Percentiles rank a stretch among this genome's conserved stretches.
These are phyloP conservation scores for Aspergillus sparsus DNA, from an alignment of 495 filamentous ascomycete species.

Conservation along the genomic window DNA sequence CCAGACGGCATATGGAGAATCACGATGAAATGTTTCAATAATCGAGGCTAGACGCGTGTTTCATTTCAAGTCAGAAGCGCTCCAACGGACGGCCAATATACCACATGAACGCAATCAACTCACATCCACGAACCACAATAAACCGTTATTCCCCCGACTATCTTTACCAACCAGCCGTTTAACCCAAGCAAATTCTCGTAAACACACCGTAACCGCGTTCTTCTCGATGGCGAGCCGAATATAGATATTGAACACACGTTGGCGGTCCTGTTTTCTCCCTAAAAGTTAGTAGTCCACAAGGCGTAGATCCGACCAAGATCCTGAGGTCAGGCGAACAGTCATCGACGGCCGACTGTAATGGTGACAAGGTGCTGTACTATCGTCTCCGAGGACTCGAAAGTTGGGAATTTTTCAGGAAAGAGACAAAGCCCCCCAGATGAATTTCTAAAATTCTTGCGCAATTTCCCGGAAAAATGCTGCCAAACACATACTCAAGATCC, in stretches of 20 bases:
- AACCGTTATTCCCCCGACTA: too few relatives aligned
- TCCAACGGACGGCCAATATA: not conserved
- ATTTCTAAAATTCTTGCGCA: constrained; percentile 8
- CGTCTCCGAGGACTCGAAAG: not conserved
- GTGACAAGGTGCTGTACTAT: not conserved
- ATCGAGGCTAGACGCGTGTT: not conserved
- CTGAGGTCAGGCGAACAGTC: not conserved
- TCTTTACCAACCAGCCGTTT: too few relatives aligned
- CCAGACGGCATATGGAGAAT: constrained; percentile 14
- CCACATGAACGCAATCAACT: not conserved
- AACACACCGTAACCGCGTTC: too few relatives aligned
- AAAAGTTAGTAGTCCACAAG: constrained; percentile 11
- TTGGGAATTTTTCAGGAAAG: not conserved
- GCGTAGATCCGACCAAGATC: constrained; percentile 2
- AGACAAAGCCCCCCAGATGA: not conserved
- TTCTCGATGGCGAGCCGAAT: not conserved
- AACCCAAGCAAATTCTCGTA: too few relatives aligned
- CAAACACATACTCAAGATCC: constrained; percentile 12
- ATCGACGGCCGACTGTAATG: not conserved
- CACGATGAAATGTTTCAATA: not conserved
- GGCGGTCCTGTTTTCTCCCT: not conserved
- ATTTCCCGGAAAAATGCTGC: constrained; percentile 20
- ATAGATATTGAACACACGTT: not conserved
- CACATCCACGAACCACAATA: not conserved
- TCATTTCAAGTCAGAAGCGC: not conserved